Evolutionary conservation across 1,284 basidiomycete species (phyloP).

Genomic region (Papiliotrema terrestris): DNA sequence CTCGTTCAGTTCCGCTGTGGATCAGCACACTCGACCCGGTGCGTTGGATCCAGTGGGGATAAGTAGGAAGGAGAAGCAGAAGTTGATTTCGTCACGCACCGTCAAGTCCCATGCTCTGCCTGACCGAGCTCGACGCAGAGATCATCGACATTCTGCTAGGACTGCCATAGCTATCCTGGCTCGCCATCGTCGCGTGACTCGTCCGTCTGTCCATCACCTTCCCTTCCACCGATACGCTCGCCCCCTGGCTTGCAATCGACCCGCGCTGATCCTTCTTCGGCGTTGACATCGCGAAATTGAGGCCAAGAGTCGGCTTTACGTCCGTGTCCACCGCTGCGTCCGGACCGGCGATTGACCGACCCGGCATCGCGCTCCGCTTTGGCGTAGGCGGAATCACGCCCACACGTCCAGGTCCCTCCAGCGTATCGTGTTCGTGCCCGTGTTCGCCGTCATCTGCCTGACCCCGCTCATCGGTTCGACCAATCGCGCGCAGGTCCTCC

Average conservation of each 20-base stretch:
- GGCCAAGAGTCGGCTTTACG: too few relatives aligned
- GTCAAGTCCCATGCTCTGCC: conserved; percentile 32
- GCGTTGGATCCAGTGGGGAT: background rate
- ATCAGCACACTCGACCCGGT: background rate
- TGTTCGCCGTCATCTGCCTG: too few relatives aligned
- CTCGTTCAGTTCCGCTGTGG: conserved; percentile 3
- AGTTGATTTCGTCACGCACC: conserved; percentile 22
- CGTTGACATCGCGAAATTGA: background rate
- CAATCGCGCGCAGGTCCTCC: conserved; percentile 19
- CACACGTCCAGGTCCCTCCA: background rate
- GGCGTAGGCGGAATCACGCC: conserved; percentile 33
- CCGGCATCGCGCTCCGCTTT: background rate
- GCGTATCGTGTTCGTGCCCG: background rate
- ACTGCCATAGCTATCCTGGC: conserved; percentile 4
- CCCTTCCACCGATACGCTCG: conserved; percentile 10
- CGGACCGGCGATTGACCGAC: too few relatives aligned
- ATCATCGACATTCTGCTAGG: conserved; percentile 10
- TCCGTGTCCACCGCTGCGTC: too few relatives aligned
- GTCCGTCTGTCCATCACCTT: conserved; percentile 5
- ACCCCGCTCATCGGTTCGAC: background rate
- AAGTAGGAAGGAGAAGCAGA: background rate
- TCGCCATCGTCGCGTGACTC: conserved; percentile 8
- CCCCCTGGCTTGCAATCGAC: background rate
- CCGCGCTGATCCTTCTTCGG: background rate
- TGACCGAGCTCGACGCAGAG: background rate